Base-by-base conservation (phyloP, 257 asterid genomes). In the Solanum pennellii region DNA sequence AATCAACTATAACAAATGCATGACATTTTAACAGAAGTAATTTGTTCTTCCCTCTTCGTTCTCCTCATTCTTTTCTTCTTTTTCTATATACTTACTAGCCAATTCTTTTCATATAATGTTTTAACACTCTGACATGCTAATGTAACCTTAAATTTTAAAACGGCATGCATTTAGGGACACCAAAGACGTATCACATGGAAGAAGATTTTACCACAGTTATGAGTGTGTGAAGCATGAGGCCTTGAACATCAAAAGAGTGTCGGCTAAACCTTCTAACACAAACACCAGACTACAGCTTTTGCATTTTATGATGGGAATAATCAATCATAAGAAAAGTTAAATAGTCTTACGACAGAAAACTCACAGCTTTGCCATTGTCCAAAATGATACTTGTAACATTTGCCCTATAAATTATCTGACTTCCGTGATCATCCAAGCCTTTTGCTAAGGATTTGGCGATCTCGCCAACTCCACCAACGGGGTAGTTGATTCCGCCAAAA, bases 401-500 rank as follows among this genome's bases (percentile, higher is more conserved):
- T 87, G 99, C 98, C 91, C 91, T 92, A 88, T 96, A 97, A 56
- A 96, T 93, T 88, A 97, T 96, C 90, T 92, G 91, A 60, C 98
- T 94, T 41, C 98, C 99, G 60, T 93, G 90, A 89, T 90, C 89
- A 88, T 87, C 92, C 91, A 97, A 93, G 39, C 99, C 99, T 89
- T 94, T 91, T 31, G 98, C 97, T 86, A 97, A 89, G 39, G 98
- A 93, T 93, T 97, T 96, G 25, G 98, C 94, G 87, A 97, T 97
- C 92, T 95, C 98, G 79, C 99, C 99, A 76, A 97, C 98, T 52
- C 99, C 99, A 85, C 99, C 99, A 85, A 95, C 95, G 12, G 99
- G 99, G 88, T 97, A 97, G 93, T 96, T 97, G 90, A 97, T 96
- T 87, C 99, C 99, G 83, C 99, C 99, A 89, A 93, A 97, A 94